Evolutionary conservation across 208 protist genomes (phyloP), one percentile per base, ranked within the genome.

Genomic region (Trypanosoma melophagium): DNA sequence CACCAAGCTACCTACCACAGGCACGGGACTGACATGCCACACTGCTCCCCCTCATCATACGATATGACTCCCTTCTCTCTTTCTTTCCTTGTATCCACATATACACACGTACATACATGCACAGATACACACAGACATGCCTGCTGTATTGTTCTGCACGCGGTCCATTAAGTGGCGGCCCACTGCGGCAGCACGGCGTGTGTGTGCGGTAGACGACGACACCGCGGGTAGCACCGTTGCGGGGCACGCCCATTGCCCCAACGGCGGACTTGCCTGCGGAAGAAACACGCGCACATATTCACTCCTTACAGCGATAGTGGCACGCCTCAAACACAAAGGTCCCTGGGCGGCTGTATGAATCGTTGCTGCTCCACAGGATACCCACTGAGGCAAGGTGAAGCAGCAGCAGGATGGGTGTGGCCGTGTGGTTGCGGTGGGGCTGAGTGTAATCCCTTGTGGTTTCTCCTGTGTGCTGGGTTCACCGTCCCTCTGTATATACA

Each of bases 291-390:
- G 17, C 13, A 44, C 10, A 64, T 17, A 62, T n/a, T n/a, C n/a
- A n/a, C n/a, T n/a, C n/a, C n/a, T n/a, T 56, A 44, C 2, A 50
- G 12, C 49, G 22, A 44, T 62, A 62, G 12, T 40, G 25, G 56
- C 47, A 64, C 40, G 57, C 50, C 60, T 60, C 57, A 60, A 50
- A 22, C 47, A 62, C 31, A 72, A 52, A 76, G 79, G 59, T 68
- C 65, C 64, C 74, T 79, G 76, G 63, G 72, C 60, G 69, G 63
- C 72, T 54, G 47, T 79, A 76, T 75, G 72, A 35, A 38, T 76
- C 68, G 44, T 47, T 76, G 66, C 65, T 57, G 64, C 68, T 83
- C 58, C 62, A 74, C 28, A 72, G 60, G 62, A 80, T 70, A 81
- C 66, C 66, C 66, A 76, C 53, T 74, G 62, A 28, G 68, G 68